A percentile compares a stretch with the other conserved stretches of the same genome.
phyloP scores from a whole-genome alignment of 2,329 filamentous ascomycete genomes.

The Verticillium isaacii region DNA sequence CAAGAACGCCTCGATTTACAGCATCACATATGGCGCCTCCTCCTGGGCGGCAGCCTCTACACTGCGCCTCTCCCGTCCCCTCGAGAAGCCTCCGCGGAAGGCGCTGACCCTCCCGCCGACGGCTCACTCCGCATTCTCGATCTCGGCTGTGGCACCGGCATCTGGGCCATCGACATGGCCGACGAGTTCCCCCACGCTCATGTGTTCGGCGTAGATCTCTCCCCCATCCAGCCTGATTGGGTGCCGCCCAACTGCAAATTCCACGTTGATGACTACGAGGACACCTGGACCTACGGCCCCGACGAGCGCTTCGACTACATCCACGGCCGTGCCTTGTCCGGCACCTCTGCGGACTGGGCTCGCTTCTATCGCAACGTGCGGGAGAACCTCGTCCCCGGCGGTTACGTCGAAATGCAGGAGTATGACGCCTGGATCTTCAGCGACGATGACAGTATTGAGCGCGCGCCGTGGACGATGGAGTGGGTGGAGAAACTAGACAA shows the following conservation, averaged over 20 bases:
- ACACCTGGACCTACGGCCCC: constrained; percentile 33
- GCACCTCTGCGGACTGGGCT: background rate
- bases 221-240: constrained; percentile 18
- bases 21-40: constrained; percentile 9
- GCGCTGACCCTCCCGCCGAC: background rate
- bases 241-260: constrained; percentile 60
- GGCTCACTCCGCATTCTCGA: constrained; percentile 38
- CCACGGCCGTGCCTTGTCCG: constrained; percentile 16
- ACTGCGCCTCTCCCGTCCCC: background rate
- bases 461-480: constrained; percentile 2
- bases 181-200: background rate
- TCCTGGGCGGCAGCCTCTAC: background rate
- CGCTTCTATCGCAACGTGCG: background rate
- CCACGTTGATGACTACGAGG: constrained; percentile 60
- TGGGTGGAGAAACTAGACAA: constrained; percentile 14
- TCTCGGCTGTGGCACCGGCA: constrained; percentile 57
- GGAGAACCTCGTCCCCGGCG: constrained; percentile 28
- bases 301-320: constrained; percentile 34
- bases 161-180: constrained; percentile 38
- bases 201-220: constrained; percentile 10
- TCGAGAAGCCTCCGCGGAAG: background rate
- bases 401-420: constrained; percentile 23
- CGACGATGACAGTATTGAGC: constrained; percentile 16
- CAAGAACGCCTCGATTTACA: constrained; percentile 11
- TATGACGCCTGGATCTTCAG: constrained; percentile 15